A percentile compares a stretch with the other conserved stretches of the same genome.
Conservation (phyloP, 2,329 filamentous ascomycete genomes). For the Fusarium udum region DNA sequence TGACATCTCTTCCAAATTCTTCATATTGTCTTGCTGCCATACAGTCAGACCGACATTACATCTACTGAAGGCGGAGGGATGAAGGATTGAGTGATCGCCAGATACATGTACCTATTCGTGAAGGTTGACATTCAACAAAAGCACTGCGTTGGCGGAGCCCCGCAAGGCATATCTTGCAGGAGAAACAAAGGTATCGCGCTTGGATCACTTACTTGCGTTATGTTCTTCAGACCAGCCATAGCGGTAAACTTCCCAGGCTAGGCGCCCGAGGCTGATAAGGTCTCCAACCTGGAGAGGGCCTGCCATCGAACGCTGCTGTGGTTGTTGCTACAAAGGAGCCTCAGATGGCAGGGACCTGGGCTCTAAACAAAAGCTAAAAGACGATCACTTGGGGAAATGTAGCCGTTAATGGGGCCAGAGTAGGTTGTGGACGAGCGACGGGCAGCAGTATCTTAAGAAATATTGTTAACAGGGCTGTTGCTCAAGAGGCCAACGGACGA, state of each 20-base stretch:
- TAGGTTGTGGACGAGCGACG: not conserved
- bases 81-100: not conserved
- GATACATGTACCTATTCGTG: not conserved
- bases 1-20: conserved; percentile 48
- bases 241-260: conserved; percentile 48
- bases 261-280: conserved; percentile 44
- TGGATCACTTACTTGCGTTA: conserved; percentile 46
- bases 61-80: not conserved
- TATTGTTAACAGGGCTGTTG: not conserved
- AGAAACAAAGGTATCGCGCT: not conserved
- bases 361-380: not conserved
- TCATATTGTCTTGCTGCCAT: conserved; percentile 44
- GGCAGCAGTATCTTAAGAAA: conserved; percentile 18
- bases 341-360: not conserved
- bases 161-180: conserved; percentile 16
- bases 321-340: not conserved
- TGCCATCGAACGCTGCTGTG: conserved; percentile 35
- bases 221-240: conserved; percentile 47
- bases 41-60: conserved; percentile 2
- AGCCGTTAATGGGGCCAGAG: not conserved
- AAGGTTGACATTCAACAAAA: not conserved
- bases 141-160: conserved; percentile 22
- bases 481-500: conserved; percentile 4
- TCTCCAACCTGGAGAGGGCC: conserved; percentile 45
- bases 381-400: not conserved